These are phyloP conservation scores for Lupinus albus DNA, from an alignment of 306 rosid genomes.

Conservation along the genomic window DNA sequence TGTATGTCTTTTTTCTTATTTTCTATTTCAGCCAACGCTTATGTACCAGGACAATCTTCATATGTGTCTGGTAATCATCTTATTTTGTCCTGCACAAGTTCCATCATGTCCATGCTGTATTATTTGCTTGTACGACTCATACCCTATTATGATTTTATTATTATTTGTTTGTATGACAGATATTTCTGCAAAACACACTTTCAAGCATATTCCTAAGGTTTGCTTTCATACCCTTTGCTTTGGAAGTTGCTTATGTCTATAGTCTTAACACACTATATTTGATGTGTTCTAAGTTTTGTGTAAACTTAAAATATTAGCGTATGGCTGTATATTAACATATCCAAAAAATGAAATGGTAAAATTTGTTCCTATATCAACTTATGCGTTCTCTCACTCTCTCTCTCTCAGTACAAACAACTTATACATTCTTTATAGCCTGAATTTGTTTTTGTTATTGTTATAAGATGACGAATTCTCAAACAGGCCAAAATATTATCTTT, in stretches of 20 bases:
- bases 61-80: slow-evolving; percentile 52
- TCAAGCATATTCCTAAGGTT: slow-evolving; percentile 98
- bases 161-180: slow-evolving; percentile 48
- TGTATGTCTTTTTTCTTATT: slow-evolving; percentile 16
- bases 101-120: slow-evolving; percentile 23
- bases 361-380: too few species aligned
- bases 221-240: slow-evolving; percentile 39
- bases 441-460: too few species aligned
- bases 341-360: slow-evolving; percentile 15
- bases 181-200: slow-evolving; percentile 59
- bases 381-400: too few species aligned
- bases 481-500: too few species aligned
- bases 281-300: not conserved
- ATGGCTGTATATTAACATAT: slow-evolving; percentile 8
- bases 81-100: slow-evolving; percentile 26
- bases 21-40: slow-evolving; percentile 73
- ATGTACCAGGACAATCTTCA: slow-evolving; percentile 81
- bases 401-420: too few species aligned
- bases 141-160: slow-evolving; percentile 13
- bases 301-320: slow-evolving; percentile 19
- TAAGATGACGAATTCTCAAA: too few species aligned
- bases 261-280: slow-evolving; percentile 28
- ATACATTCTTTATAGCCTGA: too few species aligned
- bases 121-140: slow-evolving; percentile 27
- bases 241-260: slow-evolving; percentile 23